Evolutionary conservation across 371 early-diverging fungal genomes (phyloP), one percentile per base, ranked within the genome.

Genomic region (Batkoa obscura): DNA sequence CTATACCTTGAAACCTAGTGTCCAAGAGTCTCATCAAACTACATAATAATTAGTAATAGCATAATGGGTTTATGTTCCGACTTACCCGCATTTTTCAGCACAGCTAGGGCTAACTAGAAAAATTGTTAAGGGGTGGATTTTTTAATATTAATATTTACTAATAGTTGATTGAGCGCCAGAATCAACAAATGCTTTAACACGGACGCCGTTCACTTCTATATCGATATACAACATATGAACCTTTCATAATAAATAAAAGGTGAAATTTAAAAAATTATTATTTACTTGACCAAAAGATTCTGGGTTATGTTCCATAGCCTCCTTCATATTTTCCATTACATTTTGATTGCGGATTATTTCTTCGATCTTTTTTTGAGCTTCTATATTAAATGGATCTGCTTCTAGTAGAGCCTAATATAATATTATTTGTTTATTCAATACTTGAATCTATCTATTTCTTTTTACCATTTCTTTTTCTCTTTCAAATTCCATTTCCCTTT

Each of bases 141-240:
- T 10, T 10, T 13, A n/a, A n/a, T 37, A 38, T 0, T 31, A 33
- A 1, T 15, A 72, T 76, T 67, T 75, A 88, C 89, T 93, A 50
- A 97, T 91, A 4, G 96, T 94, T 23, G 85, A 85, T 60, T 95
- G 96, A 9, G 98, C 98, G 23, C 96, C 98, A 3, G 94, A 91
- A 66, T 97, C 98, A 1, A 97, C 93, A 65, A 97, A 83, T 0
- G 96, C 94, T 60, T 91, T 92, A 39, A 94, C 69, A 2, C 78
- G 80, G 36, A 73, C 73, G 9, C 84, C 84, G 66, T 97, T 97
- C 53, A 94, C 88, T 60, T 85, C 78, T 9, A 79, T 79, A 62
- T 83, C 71, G 41, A 96, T 84, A 67, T 94, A 96, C 13, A 94
- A 76, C 81, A 93, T 91, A 1, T 82, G 78, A 30, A 88, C 84